Conservation (phyloP, 2,329 filamentous ascomycete species). For the Pyrenophora tritici-repentis region DNA sequence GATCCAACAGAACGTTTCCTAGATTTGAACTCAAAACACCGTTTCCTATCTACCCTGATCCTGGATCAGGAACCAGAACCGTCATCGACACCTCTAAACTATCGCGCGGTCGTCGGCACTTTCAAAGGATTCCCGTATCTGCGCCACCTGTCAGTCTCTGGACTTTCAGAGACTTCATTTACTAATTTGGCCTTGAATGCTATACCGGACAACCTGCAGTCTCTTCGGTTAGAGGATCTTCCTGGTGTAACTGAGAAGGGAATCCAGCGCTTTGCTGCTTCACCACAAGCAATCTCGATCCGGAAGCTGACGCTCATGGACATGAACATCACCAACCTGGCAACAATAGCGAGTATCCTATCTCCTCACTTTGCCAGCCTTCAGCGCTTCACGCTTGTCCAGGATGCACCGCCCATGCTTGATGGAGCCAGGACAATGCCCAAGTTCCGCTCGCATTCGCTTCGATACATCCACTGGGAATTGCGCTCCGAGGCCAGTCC, state of each 20-base stretch:
- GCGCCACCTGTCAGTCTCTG: constrained; percentile 60
- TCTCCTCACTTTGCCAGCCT: constrained; percentile 51
- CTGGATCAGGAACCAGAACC: constrained; percentile 47
- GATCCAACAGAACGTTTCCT: constrained; percentile 60
- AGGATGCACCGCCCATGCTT: constrained; percentile 55
- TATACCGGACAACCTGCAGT: constrained; percentile 55
- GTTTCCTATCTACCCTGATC: constrained; percentile 58
- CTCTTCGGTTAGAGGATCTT: constrained; percentile 61
- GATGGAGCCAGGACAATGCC: constrained; percentile 51
- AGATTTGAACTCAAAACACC: constrained; percentile 58
- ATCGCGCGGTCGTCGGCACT: constrained; percentile 60
- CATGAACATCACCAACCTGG: constrained; percentile 57
- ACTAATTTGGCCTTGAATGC: constrained; percentile 60
- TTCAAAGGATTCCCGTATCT: constrained; percentile 59
- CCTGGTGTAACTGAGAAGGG: constrained; percentile 62
- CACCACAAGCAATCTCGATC: constrained; percentile 52
- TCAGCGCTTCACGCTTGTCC: constrained; percentile 57
- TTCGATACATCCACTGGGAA: constrained; percentile 64
- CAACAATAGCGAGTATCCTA: constrained; percentile 59
- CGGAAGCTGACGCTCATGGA: constrained; percentile 58
- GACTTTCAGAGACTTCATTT: constrained; percentile 59
- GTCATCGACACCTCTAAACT: constrained; percentile 53
- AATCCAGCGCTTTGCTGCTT: constrained; percentile 57
- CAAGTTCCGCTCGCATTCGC: constrained; percentile 54
- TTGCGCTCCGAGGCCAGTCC: constrained; percentile 50